phyloP scores from a whole-genome alignment of 2,329 filamentous ascomycete species.

The Cladosporium velox region DNA sequence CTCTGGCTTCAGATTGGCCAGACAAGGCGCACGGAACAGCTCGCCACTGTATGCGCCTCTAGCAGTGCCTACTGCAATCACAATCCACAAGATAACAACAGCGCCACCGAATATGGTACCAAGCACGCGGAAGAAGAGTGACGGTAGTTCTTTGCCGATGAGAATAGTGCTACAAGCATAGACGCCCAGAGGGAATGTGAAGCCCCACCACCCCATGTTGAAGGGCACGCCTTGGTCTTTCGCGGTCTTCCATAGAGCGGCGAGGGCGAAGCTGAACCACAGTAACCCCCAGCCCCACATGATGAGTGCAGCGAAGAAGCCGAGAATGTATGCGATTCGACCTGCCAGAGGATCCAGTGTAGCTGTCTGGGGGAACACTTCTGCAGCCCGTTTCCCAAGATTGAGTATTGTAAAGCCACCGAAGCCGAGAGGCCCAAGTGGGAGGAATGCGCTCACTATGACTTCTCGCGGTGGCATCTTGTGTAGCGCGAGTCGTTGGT shows the following conservation, averaged over 20 bases:
- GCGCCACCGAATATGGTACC: conserved; percentile 57
- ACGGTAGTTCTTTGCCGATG: conserved; percentile 56
- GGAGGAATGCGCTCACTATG: conserved; percentile 68
- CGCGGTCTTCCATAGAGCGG: conserved; percentile 47
- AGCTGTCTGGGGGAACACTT: conserved; percentile 41
- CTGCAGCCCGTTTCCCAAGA: conserved; percentile 47
- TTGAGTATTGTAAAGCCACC: conserved; percentile 63
- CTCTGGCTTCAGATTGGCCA: conserved; percentile 35
- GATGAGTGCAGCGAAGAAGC: conserved; percentile 55
- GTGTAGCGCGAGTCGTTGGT: conserved; percentile 67
- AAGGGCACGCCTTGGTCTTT: conserved; percentile 51
- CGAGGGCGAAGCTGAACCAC: conserved; percentile 58
- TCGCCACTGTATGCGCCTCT: conserved; percentile 51
- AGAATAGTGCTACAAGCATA: conserved; percentile 53
- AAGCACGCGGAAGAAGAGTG: conserved; percentile 57
- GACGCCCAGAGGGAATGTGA: conserved; percentile 61
- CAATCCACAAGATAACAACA: conserved; percentile 58
- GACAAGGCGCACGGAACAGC: conserved; percentile 58
- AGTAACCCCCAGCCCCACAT: conserved; percentile 60
- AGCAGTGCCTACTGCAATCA: conserved; percentile 54
- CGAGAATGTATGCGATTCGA: conserved; percentile 60
- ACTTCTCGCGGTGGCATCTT: conserved; percentile 67
- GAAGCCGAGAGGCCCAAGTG: conserved; percentile 67
- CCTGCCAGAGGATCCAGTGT: conserved; percentile 44
- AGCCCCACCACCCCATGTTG: conserved; percentile 66